Conservation (phyloP, 306 rosid species). For the Gynostemma pentaphyllum region DNA sequence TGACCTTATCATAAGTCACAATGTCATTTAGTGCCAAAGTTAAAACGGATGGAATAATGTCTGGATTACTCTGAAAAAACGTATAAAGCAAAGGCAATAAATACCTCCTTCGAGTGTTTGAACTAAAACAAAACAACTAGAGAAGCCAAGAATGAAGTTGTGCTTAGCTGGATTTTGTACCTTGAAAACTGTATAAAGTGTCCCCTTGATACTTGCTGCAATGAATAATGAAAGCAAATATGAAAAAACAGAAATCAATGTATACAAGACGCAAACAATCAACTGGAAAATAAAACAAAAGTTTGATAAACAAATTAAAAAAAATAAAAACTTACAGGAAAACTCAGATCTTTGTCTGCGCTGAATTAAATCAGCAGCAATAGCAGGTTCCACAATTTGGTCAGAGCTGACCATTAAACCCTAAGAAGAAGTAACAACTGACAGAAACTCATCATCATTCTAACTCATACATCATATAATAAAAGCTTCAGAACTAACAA, state of each 20-base stretch:
- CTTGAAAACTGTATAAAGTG: slow-evolving; percentile 53
- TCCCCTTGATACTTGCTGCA: slow-evolving; percentile 61
- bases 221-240: slow-evolving; percentile 14
- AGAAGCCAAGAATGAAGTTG: too few species aligned
- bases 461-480: slow-evolving; percentile 7
- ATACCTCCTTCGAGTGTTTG: background rate
- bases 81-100: slow-evolving; percentile 9
- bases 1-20: slow-evolving; percentile 84
- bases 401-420: slow-evolving; percentile 52
- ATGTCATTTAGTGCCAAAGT: slow-evolving; percentile 79
- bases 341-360: slow-evolving; percentile 86
- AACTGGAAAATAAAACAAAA: background rate
- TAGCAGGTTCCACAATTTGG: slow-evolving; percentile 38
- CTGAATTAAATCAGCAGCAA: slow-evolving; percentile 87
- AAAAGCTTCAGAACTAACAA: too few species aligned
- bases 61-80: slow-evolving; percentile 58
- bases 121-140: background rate
- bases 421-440: slow-evolving; percentile 57
- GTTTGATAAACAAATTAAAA: too few species aligned
- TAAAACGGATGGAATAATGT: slow-evolving; percentile 49
- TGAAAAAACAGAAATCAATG: background rate
- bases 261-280: slow-evolving; percentile 10
- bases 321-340: slow-evolving; percentile 59
- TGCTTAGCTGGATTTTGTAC: slow-evolving; percentile 23
- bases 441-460: slow-evolving; percentile 68